phyloP scores from a whole-genome alignment of 768 basidiomycete species.

The Hypsizygus marmoreus region DNA sequence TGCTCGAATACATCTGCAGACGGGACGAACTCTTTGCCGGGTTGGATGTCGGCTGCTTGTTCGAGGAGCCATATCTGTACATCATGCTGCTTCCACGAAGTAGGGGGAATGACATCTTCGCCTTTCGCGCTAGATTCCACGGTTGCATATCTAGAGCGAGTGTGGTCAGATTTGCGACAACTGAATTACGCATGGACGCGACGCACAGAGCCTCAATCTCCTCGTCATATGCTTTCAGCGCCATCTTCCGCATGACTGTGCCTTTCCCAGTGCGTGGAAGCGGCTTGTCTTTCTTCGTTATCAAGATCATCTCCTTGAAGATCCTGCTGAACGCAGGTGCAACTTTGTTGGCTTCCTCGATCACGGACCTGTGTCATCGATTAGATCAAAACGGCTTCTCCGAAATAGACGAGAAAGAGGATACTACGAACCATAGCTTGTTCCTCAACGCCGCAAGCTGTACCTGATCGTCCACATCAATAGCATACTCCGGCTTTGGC shows the following conservation, averaged over 20 bases:
- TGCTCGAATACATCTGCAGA: slow-evolving; percentile 10
- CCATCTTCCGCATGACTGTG: slow-evolving; percentile 46
- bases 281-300: slow-evolving; percentile 30
- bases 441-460: slow-evolving; percentile 30
- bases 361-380: slow-evolving; percentile 18
- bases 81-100: slow-evolving; percentile 20
- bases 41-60: slow-evolving; percentile 20
- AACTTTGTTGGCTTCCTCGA: slow-evolving; percentile 33
- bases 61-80: slow-evolving; percentile 27
- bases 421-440: slow-evolving; percentile 25
- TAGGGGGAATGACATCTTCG: slow-evolving; percentile 23
- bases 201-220: slow-evolving; percentile 52
- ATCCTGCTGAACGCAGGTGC: slow-evolving; percentile 35
- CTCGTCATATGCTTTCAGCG: slow-evolving; percentile 39
- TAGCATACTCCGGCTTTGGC: slow-evolving; percentile 9
- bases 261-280: slow-evolving; percentile 42
- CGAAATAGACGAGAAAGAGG: background rate
- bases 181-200: no score
- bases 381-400: no score
- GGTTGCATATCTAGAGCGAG: slow-evolving; percentile 24
- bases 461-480: slow-evolving; percentile 30
- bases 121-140: slow-evolving; percentile 24
- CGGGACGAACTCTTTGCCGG: background rate
- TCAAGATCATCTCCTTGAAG: slow-evolving; percentile 44
- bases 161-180: no score